Percentiles rank a stretch among this genome's conserved stretches.
Evolutionary conservation across 1,284 basidiomycete species (phyloP).

Genomic region (Cryptococcus sp.): DNA sequence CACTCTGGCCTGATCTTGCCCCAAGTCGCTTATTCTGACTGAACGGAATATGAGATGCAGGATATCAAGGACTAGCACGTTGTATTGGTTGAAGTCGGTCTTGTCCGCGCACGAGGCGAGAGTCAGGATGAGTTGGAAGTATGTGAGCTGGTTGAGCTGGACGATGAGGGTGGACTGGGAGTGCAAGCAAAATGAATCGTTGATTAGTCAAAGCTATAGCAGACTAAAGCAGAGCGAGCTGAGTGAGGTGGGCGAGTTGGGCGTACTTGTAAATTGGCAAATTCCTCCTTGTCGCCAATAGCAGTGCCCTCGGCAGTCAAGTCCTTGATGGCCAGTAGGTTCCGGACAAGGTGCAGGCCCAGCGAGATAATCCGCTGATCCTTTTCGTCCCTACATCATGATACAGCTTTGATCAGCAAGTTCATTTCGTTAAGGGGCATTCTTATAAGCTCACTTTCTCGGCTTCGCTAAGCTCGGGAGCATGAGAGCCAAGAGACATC

Average conservation of each 20-base stretch:
- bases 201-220: too few species aligned
- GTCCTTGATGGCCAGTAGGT: constrained; percentile 86
- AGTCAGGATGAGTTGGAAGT: constrained; percentile 75
- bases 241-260: constrained; percentile 6
- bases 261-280: constrained; percentile 67
- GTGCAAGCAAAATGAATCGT: neutral
- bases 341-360: constrained; percentile 84
- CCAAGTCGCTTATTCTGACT: constrained; percentile 65
- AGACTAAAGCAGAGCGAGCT: too few species aligned
- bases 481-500: constrained; percentile 48
- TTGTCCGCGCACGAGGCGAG: constrained; percentile 76
- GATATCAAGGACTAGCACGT: constrained; percentile 85
- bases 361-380: constrained; percentile 85
- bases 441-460: constrained; percentile 36
- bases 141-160: constrained; percentile 69
- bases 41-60: constrained; percentile 83
- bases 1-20: constrained; percentile 70
- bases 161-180: constrained; percentile 66
- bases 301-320: constrained; percentile 66
- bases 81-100: constrained; percentile 75
- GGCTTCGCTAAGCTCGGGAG: constrained; percentile 50
- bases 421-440: neutral
- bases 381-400: constrained; percentile 60
- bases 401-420: neutral
- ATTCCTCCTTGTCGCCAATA: constrained; percentile 72